Base-by-base conservation (phyloP, 805 yeast genomes). In the Candida pini region DNA sequence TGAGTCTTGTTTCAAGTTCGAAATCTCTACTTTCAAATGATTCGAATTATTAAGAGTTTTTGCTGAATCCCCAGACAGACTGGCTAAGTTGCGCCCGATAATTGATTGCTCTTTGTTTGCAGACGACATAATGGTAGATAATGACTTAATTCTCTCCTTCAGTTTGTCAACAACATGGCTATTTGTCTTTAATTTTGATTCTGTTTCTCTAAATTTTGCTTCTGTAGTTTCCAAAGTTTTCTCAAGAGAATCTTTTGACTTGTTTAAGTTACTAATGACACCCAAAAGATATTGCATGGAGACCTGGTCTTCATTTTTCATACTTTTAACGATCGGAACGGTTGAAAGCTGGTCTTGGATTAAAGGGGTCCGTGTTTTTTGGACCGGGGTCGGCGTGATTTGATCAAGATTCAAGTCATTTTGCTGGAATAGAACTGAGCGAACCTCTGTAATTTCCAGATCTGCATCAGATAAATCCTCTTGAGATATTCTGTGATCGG, bases 241-340 rank as follows among this genome's bases (percentile, higher is more conserved):
- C 23, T 45, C 44, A 8, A 40, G 23, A 6, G 16, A 22, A 12
- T 36, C 37, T 16, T 47, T 45, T 8, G 36, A 7, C 7, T 43
- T 28, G 29, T 31, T 40, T 16, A 43, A 26, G 14, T 41, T 39
- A 1, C 40, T 19, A 5, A 51, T 41, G 6, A 50, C 43, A 13
- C 38, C 39, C 4, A 51, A 28, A 15, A 51, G 30, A 28, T 50
- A 44, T 13, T 49, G 47, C 31, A 51, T 37, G 1, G 53, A 45
- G 2, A 36, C 32, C 7, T 31, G 36, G 22, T 42, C 45, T n/a
- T n/a, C n/a, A n/a, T n/a, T n/a, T n/a, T n/a, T n/a, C n/a, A n/a
- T n/a, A n/a, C n/a, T n/a, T n/a, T n/a, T n/a, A n/a, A n/a, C n/a
- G n/a, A n/a, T n/a, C n/a, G n/a, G n/a, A n/a, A n/a, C n/a, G n/a